These are phyloP conservation scores for Russula earlei DNA, from an alignment of 768 basidiomycete species.

Conservation along the genomic window DNA sequence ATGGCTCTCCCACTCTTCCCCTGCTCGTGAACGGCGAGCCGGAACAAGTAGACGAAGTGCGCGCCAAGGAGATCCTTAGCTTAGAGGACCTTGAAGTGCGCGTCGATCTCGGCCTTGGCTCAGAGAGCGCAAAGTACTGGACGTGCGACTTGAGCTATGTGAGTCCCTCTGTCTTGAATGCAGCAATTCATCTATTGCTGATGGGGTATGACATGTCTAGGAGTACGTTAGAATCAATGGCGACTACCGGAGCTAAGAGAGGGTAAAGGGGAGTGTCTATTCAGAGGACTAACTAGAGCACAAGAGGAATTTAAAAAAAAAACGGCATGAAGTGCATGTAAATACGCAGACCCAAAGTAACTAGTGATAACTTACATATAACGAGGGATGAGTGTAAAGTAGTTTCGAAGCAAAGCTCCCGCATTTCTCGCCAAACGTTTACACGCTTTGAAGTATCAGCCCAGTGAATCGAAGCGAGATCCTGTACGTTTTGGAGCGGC, in stretches of 20 bases:
- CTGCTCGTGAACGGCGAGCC: slow-evolving; percentile 94
- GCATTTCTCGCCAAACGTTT: too few species aligned
- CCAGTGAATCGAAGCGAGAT: slow-evolving; percentile 14
- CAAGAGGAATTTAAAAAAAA: not conserved
- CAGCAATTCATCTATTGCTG: slow-evolving; percentile 11
- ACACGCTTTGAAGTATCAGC: not conserved
- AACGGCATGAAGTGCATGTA: not conserved
- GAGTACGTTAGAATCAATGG: slow-evolving; percentile 96
- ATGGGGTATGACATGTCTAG: slow-evolving; percentile 33
- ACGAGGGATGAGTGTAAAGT: not conserved
- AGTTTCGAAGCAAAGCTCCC: not conserved
- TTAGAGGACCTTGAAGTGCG: slow-evolving; percentile 78
- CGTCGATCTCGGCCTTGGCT: slow-evolving; percentile 72
- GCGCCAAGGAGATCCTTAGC: slow-evolving; percentile 75
- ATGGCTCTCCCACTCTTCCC: slow-evolving; percentile 45
- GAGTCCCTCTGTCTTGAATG: slow-evolving; percentile 29
- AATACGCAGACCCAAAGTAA: slow-evolving; percentile 1
- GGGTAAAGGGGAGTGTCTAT: not conserved
- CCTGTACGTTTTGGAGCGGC: slow-evolving; percentile 21
- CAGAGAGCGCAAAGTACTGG: slow-evolving; percentile 80
- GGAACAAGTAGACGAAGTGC: slow-evolving; percentile 72
- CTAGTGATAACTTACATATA: slow-evolving; percentile 12
- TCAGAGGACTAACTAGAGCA: slow-evolving; percentile 4
- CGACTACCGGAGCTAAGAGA: slow-evolving; percentile 58
- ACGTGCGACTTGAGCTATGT: slow-evolving; percentile 98